Evolutionary conservation across 2,329 filamentous ascomycete species (phyloP), one percentile per base, ranked within the genome.

Genomic region (Aspergillus quadrilineatus): DNA sequence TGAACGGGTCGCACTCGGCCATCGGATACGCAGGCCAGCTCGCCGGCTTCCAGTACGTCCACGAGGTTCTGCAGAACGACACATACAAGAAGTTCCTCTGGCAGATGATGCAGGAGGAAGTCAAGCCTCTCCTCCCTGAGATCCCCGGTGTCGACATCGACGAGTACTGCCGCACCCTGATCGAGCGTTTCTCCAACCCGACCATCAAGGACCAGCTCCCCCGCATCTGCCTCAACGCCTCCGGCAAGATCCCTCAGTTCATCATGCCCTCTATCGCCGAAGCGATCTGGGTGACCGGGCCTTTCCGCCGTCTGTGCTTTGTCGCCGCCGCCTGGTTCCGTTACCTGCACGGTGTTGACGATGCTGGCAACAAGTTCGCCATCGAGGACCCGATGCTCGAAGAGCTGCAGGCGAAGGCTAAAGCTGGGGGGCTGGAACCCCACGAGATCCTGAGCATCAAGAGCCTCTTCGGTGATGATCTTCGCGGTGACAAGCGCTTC

Each of bases 21-120:
- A 74, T 82, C 53, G 77, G 78, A 14, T 82, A 82, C 70, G 73
- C 78, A 0, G 80, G 78, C 44, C 77, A 79, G 58, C 71, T 82
- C 42, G 79, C 79, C 1, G 80, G 80, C 58, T 82, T 81, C 72
- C 71, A 77, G 64, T 82, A 82, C 67, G 80, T 82, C 44, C 79
- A 82, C 68, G 80, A 82, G 66, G 80, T 81, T 45, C 79, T 82
- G 73, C 72, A 75, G 67, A 63, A 82, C 72, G 76, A 78, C 1
- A 45, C 76, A 10, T 80, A 77, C 72, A 66, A 69, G 71, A 73
- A 76, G 60, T 80, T 79, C 59, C 68, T 82, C 44, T 79, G 74
- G 75, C 76, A 81, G 68, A 81, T 82, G 79, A 82, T 82, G 80
- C 79, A 82, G 59, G 63, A 79, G 39, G 80, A 82, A 68, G 79